Evolutionary conservation across 768 basidiomycete species (phyloP).

Genomic region (Chalciporus piperatus): DNA sequence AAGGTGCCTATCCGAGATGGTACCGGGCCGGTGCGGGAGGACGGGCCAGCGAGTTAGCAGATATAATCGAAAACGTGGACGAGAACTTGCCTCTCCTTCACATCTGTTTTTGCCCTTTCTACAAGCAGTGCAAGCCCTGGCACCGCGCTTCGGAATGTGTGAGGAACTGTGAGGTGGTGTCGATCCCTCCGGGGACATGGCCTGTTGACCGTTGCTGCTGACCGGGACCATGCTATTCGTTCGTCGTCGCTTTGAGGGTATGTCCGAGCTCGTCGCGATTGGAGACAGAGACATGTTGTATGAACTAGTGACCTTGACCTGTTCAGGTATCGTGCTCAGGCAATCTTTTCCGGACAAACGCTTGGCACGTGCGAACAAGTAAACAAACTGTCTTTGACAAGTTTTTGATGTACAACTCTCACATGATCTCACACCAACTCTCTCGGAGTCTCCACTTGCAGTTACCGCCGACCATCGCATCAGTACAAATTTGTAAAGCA

Average conservation of each 20-base stretch:
- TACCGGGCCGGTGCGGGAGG: constrained; percentile 72
- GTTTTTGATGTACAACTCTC: not conserved
- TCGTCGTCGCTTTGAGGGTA: constrained; percentile 56
- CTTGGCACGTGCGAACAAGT: constrained; percentile 14
- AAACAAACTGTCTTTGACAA: too few species aligned
- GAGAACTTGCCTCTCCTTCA: constrained; percentile 75
- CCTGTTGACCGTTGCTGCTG: constrained; percentile 12
- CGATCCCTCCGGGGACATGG: constrained; percentile 27
- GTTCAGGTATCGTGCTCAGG: constrained; percentile 3
- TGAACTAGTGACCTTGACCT: constrained; percentile 6
- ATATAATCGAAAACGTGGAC: constrained; percentile 35
- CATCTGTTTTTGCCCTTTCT: constrained; percentile 92
- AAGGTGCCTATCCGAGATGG: constrained; percentile 66
- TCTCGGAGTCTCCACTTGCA: too few species aligned
- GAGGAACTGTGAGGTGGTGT: constrained; percentile 30
- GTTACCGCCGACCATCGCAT: too few species aligned
- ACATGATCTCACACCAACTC: not conserved
- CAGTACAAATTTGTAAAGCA: not conserved
- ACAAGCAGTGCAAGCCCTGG: constrained; percentile 84
- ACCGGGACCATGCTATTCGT: constrained; percentile 33
- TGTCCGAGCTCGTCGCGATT: constrained; percentile 52
- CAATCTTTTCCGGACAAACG: constrained; percentile 13
- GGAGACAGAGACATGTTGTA: constrained; percentile 65
- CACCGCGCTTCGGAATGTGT: constrained; percentile 90
- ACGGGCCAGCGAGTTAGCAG: constrained; percentile 59